Evolutionary conservation across 2,329 filamentous ascomycete genomes (phyloP).

Genomic region (Penicillium brasilianum): DNA sequence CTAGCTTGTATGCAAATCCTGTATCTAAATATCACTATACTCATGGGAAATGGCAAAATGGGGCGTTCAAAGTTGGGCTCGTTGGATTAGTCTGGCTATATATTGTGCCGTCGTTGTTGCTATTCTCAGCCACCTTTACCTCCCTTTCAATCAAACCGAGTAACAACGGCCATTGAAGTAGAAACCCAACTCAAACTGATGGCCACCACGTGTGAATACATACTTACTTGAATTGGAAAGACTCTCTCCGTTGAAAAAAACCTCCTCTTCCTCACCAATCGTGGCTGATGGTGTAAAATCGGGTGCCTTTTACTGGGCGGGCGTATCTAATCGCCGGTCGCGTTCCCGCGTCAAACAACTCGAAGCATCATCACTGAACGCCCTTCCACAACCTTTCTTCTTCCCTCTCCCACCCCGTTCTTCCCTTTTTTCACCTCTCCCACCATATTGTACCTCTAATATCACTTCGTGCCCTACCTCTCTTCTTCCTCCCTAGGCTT

Average conservation of each 20-base stretch:
- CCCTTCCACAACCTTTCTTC: constrained; percentile 5
- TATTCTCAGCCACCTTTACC: background rate
- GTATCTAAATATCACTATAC: constrained; percentile 2
- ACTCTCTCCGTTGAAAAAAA: background rate
- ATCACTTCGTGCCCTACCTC: background rate
- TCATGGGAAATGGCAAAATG: background rate
- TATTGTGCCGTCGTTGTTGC: background rate
- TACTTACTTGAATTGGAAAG: background rate
- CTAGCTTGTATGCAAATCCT: constrained; percentile 4
- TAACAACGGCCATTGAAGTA: background rate
- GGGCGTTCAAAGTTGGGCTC: background rate
- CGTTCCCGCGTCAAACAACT: constrained; percentile 35
- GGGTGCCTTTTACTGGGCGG: constrained; percentile 11
- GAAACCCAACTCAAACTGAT: background rate
- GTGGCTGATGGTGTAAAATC: constrained; percentile 6
- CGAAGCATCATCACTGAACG: constrained; percentile 31
- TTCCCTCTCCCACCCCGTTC: constrained; percentile 1
- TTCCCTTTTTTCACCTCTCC: background rate
- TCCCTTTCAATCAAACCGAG: background rate
- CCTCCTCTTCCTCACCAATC: background rate
- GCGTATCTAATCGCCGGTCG: constrained; percentile 34
- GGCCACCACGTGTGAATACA: background rate
- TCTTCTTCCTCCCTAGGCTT: constrained; percentile 7
- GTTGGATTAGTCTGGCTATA: background rate
- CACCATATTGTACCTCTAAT: background rate